These are phyloP conservation scores for Terana coerulea DNA, from an alignment of 768 basidiomycete genomes.

Conservation along the genomic window DNA sequence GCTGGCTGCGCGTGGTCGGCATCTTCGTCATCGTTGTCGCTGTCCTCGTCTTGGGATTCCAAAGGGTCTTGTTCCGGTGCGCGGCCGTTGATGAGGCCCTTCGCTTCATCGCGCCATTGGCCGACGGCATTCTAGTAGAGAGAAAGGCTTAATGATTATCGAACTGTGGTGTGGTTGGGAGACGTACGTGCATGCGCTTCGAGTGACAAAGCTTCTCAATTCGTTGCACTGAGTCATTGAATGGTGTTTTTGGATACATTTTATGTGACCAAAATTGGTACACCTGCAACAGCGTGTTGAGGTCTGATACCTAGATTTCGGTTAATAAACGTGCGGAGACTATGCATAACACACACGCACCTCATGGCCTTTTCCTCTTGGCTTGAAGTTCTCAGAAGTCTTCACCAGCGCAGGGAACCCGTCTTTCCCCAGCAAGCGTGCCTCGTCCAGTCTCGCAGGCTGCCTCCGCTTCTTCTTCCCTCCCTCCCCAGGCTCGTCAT, in stretches of 20 bases:
- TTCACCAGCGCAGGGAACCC: constrained; percentile 83
- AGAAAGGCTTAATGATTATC: neutral
- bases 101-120: constrained; percentile 74
- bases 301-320: constrained; percentile 63
- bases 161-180: neutral
- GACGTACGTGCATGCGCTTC: constrained; percentile 76
- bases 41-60: constrained; percentile 15
- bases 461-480: constrained; percentile 44
- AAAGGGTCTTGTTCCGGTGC: constrained; percentile 21
- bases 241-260: constrained; percentile 86
- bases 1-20: neutral
- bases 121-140: constrained; percentile 55
- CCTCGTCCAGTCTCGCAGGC: constrained; percentile 68
- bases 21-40: constrained; percentile 10
- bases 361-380: constrained; percentile 91
- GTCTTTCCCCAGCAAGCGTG: constrained; percentile 60
- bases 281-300: constrained; percentile 72
- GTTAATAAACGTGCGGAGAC: neutral
- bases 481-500: constrained; percentile 24
- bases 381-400: constrained; percentile 71
- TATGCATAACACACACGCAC: constrained; percentile 38
- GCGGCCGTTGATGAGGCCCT: constrained; percentile 37
- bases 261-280: constrained; percentile 97
- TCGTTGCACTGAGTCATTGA: constrained; percentile 78
- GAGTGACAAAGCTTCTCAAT: constrained; percentile 90